Base-by-base conservation (phyloP, 129 eudicot species). In the Chrysanthemum lavandulifolium region DNA sequence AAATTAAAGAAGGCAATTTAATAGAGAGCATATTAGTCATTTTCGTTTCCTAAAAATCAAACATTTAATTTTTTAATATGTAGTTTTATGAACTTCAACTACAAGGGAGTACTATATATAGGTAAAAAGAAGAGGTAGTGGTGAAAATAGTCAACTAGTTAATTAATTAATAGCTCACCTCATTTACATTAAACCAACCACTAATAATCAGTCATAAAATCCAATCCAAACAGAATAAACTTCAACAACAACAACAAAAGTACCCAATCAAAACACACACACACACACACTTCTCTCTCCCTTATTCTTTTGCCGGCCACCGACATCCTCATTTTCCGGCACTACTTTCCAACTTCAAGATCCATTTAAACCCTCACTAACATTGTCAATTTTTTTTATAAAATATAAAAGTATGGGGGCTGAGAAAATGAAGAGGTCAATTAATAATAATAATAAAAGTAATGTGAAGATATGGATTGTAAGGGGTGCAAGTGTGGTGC, bases 391-490 rank as follows among this genome's bases (percentile, higher is more conserved):
- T 67, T 12, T 10, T 56, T 25, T 21, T 64, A 48, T n/a, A 10
- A 57, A 74, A 72, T 55, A 25, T 29, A 33, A 55, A 36, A 13
- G 25, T 13, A 33, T 74, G 86, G 75, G 85, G 58, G 80, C 75
- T 43, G 96, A 87, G 76, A 92, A 85, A 79, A 16, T 86, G 71
- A 89, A 74, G 78, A 68, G 79, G 47, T 68, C 82, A 10, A 59
- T 31, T 11, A 72, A 43, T 12, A 71, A 64, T 54, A 53, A 76
- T 13, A 36, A 63, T 63, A 48, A 61, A 13, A 73, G 52, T 15
- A 85, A 75, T 69, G 80, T 82, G 91, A 92, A 92, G 89, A 71
- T 86, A 31, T 92, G 98, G 98, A 85, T 89, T 69, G 79, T 92
- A 9, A 83, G 95, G 60, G 91, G 90, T 18, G 84, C 88, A 0